Conservation (phyloP, 371 early-diverging fungal species). For the Mucor mucedo region DNA sequence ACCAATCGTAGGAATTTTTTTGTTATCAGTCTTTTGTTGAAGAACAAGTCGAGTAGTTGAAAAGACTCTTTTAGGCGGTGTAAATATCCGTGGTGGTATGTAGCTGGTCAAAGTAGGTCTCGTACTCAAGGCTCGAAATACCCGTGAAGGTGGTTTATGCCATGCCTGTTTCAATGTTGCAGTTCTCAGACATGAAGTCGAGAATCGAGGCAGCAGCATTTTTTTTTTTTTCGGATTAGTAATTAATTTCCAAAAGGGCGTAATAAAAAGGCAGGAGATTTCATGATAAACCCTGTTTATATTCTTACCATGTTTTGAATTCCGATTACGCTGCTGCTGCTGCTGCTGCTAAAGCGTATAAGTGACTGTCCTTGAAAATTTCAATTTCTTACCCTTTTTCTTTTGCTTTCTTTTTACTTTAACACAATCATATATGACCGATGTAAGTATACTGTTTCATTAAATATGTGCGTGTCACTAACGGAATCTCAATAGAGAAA, state of each 20-base stretch:
- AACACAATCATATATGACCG: too few relatives aligned
- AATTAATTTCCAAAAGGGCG: background rate
- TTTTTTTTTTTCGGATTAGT: background rate
- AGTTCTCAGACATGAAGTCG: slow-evolving; percentile 10
- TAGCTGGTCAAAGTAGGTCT: background rate
- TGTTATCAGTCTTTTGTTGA: background rate
- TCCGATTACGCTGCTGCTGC: too few relatives aligned
- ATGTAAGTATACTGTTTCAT: too few relatives aligned
- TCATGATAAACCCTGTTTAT: too few relatives aligned
- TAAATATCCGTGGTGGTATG: background rate
- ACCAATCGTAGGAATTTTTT: background rate
- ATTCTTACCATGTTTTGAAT: too few relatives aligned
- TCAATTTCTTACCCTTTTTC: too few relatives aligned
- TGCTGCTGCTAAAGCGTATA: too few relatives aligned
- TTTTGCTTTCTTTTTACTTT: too few relatives aligned
- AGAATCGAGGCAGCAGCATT: slow-evolving; percentile 18
- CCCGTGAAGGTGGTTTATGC: slow-evolving; percentile 1
- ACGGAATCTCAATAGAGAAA: background rate
- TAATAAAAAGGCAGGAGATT: too few relatives aligned
- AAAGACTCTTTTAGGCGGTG: slow-evolving; percentile 22
- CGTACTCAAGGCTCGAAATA: background rate
- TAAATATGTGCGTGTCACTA: background rate
- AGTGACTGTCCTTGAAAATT: too few relatives aligned
- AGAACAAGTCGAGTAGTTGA: background rate
- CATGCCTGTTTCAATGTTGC: slow-evolving; percentile 6